A percentile compares a stretch with the other conserved stretches of the same genome.
phyloP scores from a whole-genome alignment of 208 protist genomes.

The Trichomonas tenax region DNA sequence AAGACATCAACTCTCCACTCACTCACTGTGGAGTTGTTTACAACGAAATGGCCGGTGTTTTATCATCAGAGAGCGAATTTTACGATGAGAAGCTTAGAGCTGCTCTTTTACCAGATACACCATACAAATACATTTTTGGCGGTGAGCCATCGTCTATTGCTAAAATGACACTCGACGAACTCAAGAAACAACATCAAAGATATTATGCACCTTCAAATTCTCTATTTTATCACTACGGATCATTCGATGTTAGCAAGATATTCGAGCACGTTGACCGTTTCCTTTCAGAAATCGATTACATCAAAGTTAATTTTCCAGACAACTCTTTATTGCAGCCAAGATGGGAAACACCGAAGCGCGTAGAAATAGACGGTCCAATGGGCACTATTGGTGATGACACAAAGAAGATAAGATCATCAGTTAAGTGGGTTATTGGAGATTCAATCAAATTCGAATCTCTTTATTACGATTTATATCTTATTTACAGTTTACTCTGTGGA shows the following conservation, averaged over 20 bases:
- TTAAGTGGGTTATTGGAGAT: not conserved
- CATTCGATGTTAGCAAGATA: not conserved
- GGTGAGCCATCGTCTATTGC: slow-evolving; percentile 35
- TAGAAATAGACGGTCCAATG: not conserved
- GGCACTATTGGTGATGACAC: not conserved
- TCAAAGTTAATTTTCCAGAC: too few species aligned
- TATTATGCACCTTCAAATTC: slow-evolving; percentile 41
- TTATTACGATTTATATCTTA: not conserved
- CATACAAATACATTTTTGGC: slow-evolving; percentile 35
- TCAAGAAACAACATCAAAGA: slow-evolving; percentile 30
- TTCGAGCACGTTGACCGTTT: not conserved
- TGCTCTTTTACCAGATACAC: slow-evolving; percentile 31
- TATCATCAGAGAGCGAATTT: slow-evolving; percentile 13
- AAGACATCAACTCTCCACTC: slow-evolving; percentile 15
- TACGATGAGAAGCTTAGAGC: not conserved
- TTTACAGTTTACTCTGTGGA: not conserved
- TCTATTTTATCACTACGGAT: slow-evolving; percentile 19
- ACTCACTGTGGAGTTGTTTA: slow-evolving; percentile 40
- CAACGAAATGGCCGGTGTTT: slow-evolving; percentile 45
- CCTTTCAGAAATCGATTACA: not conserved
- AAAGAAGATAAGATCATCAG: not conserved
- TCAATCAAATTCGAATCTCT: not conserved
- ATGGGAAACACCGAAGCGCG: not conserved
- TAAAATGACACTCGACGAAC: slow-evolving; percentile 30
- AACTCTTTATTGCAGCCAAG: not conserved